These are phyloP conservation scores for Chrysophaeum taylorii DNA, from an alignment of 352 stramenopile genomes.

Conservation along the genomic window DNA sequence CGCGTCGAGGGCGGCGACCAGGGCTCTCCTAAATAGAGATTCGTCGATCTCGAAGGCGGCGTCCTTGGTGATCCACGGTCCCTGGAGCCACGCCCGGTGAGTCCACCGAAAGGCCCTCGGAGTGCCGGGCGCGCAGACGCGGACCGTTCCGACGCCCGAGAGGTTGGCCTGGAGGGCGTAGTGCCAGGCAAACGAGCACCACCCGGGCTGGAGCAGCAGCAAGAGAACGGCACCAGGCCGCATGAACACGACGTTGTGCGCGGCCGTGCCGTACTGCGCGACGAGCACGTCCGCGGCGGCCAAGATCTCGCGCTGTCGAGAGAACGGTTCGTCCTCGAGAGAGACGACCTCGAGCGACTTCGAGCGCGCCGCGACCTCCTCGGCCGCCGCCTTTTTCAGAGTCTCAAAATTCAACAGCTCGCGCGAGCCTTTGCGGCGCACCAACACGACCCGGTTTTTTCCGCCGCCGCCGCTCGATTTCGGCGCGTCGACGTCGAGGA, in stretches of 20 bases:
- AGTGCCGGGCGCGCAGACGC: slow-evolving; percentile 9
- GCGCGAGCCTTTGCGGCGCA: background rate
- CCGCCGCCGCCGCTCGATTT: background rate
- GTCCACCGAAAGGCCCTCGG: slow-evolving; percentile 13
- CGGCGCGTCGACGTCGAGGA: background rate
- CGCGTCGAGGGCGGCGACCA: background rate
- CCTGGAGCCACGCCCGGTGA: background rate
- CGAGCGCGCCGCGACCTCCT: background rate
- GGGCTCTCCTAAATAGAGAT: background rate
- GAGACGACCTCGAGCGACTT: background rate
- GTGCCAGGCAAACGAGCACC: slow-evolving; percentile 23
- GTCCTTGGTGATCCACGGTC: slow-evolving; percentile 21
- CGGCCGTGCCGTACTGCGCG: slow-evolving; percentile 19
- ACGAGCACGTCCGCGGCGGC: background rate
- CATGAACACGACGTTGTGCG: slow-evolving; percentile 31
- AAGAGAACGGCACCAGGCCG: slow-evolving; percentile 8
- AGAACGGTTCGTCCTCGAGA: background rate
- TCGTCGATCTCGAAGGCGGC: slow-evolving; percentile 1
- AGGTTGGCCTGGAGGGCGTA: slow-evolving; percentile 22
- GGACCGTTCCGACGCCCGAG: background rate
- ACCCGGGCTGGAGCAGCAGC: slow-evolving; percentile 25
- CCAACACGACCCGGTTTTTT: slow-evolving; percentile 10
- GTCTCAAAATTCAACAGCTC: slow-evolving; percentile 9
- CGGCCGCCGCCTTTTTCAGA: background rate
- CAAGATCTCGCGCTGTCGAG: slow-evolving; percentile 6